A percentile compares a stretch with the other conserved stretches of the same genome.
Conservation (phyloP, 192 early-diverging fungal genomes). For the Thoreauomyces humboldtii region DNA sequence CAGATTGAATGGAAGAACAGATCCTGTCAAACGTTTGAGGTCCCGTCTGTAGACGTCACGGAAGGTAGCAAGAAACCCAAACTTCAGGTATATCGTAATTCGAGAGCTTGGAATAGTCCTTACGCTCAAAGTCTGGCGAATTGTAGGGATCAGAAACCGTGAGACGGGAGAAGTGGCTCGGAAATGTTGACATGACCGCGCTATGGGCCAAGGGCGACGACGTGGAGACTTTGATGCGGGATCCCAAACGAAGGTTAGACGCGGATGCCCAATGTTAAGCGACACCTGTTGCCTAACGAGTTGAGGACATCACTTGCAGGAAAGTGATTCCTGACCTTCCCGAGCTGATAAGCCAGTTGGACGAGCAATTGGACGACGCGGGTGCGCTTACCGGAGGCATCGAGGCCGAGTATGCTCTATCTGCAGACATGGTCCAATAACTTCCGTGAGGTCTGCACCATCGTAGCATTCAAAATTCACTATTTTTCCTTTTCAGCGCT, state of each 20-base stretch:
- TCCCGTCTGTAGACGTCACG: slow-evolving; percentile 38
- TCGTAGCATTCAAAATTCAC: not conserved
- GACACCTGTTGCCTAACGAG: slow-evolving; percentile 6
- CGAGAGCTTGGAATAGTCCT: slow-evolving; percentile 8
- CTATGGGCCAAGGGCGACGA: slow-evolving; percentile 32
- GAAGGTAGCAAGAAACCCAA: slow-evolving; percentile 32
- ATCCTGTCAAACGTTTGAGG: slow-evolving; percentile 73
- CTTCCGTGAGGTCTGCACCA: no score
- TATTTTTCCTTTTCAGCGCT: slow-evolving; percentile 16
- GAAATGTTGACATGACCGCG: slow-evolving; percentile 34
- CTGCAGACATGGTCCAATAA: slow-evolving; percentile 33
- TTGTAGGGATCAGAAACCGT: slow-evolving; percentile 28
- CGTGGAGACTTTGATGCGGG: slow-evolving; percentile 16
- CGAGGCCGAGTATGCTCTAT: slow-evolving; percentile 36
- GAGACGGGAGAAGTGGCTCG: slow-evolving; percentile 28
- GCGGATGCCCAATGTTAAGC: not conserved
- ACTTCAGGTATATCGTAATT: slow-evolving; percentile 27
- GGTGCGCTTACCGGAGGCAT: slow-evolving; percentile 36
- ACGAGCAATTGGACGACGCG: slow-evolving; percentile 40
- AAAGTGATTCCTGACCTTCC: no score
- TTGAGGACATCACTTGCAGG: not conserved
- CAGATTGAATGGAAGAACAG: slow-evolving; percentile 79
- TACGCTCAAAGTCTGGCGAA: not conserved
- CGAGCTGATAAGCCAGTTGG: slow-evolving; percentile 35
- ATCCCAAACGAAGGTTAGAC: slow-evolving; percentile 26